These are phyloP conservation scores for Aureobasidium sp. DNA, from an alignment of 2,329 filamentous ascomycete species.

Conservation along the genomic window DNA sequence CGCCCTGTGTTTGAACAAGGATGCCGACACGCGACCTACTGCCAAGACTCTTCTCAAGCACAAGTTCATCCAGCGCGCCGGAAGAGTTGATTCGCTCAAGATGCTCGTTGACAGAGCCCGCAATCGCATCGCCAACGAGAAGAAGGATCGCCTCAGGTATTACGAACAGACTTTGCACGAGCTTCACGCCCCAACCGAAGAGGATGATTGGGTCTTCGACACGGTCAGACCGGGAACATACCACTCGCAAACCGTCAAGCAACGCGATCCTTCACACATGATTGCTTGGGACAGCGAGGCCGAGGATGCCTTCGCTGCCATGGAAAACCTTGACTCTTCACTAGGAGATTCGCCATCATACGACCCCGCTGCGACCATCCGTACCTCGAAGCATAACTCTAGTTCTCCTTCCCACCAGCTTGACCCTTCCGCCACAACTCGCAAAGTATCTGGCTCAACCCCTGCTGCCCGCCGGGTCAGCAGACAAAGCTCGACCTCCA, in stretches of 20 bases:
- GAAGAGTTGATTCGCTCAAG: constrained; percentile 78
- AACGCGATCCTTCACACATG: constrained; percentile 39
- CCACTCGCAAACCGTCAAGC: constrained; percentile 42
- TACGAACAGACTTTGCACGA: constrained; percentile 78
- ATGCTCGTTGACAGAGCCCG: constrained; percentile 79
- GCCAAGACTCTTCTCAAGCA: constrained; percentile 83
- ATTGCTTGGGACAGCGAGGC: constrained; percentile 29
- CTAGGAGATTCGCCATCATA: constrained; percentile 26
- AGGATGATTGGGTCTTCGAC: constrained; percentile 92
- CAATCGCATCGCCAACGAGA: constrained; percentile 65
- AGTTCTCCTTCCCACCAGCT: constrained; percentile 20
- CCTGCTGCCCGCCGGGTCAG: constrained; percentile 26
- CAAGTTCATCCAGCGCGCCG: constrained; percentile 77
- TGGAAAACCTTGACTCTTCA: constrained; percentile 36
- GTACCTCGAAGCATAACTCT: constrained; percentile 26
- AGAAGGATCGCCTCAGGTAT: constrained; percentile 62
- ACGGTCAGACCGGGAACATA: constrained; percentile 67
- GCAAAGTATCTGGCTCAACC: constrained; percentile 25
- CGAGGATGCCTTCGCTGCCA: constrained; percentile 28
- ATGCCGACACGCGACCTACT: constrained; percentile 72
- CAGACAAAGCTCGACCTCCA: constrained; percentile 27
- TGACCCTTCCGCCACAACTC: constrained; percentile 30
- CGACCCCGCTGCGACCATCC: constrained; percentile 28
- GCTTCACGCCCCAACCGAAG: constrained; percentile 48
- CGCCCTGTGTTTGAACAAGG: constrained; percentile 81